Evolutionary conservation across 352 stramenopile species (phyloP).

Genomic region (Phytophthora fragariae): DNA sequence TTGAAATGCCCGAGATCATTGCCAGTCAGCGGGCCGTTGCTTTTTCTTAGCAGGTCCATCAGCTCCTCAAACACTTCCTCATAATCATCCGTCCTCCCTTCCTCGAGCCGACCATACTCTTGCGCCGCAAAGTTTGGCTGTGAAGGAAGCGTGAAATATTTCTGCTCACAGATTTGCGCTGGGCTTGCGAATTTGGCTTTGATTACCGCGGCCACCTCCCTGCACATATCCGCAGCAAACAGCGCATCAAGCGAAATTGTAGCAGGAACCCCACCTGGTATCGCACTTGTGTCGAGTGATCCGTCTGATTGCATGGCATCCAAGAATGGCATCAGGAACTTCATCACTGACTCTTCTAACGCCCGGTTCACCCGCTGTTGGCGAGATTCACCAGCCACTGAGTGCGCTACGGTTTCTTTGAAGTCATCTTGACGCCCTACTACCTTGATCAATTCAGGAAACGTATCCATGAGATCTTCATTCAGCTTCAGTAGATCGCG

Average conservation of each 20-base stretch:
- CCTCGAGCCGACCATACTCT: slow-evolving; percentile 12
- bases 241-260: background rate
- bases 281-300: slow-evolving; percentile 9
- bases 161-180: slow-evolving; percentile 1
- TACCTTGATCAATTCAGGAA: slow-evolving; percentile 21
- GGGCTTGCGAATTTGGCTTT: slow-evolving; percentile 22
- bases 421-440: slow-evolving; percentile 19
- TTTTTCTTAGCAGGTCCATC: slow-evolving; percentile 25
- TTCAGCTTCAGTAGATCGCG: slow-evolving; percentile 42
- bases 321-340: slow-evolving; percentile 34
- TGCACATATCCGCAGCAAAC: background rate
- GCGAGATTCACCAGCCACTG: slow-evolving; percentile 11
- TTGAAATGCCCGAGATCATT: slow-evolving; percentile 16
- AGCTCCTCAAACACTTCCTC: slow-evolving; percentile 22
- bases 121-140: slow-evolving; percentile 19
- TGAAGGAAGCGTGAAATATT: slow-evolving; percentile 30
- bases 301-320: slow-evolving; percentile 39
- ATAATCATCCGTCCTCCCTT: background rate
- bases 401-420: background rate
- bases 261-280: slow-evolving; percentile 2
- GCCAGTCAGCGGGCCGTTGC: slow-evolving; percentile 10
- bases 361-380: slow-evolving; percentile 32
- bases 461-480: slow-evolving; percentile 42
- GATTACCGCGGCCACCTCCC: slow-evolving; percentile 10
- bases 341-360: slow-evolving; percentile 37